Base-by-base conservation (phyloP, 2,329 filamentous ascomycete genomes). In the Colletotrichum tabaci region DNA sequence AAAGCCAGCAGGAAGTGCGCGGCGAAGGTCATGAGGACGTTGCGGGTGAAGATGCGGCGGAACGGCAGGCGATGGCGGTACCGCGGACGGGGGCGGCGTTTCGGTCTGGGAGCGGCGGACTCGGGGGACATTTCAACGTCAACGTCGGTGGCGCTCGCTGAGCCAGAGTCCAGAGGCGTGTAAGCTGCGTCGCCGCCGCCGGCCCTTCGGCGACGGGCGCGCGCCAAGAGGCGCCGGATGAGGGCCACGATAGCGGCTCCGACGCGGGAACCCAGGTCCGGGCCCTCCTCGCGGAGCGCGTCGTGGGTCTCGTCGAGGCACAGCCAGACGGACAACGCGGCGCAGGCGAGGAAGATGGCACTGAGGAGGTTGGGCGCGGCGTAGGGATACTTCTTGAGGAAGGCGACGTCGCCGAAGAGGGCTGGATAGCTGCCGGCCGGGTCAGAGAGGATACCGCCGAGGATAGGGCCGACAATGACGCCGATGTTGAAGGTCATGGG, bases 1-100 rank as follows among this genome's bases (percentile, higher is more conserved):
- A 94, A 89, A 21, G 90, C 89, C 58, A 94, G 87, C 70, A 94
- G 86, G 75, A 92, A 92, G 74, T 93, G 91, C 10, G 88, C 87
- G n/a, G 91, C 74, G 3, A 95, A 78, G 0, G 87, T 89, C 61
- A 87, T 78, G 61, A 78, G 74, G 21, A 90, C 87, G 68, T 90
- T 89, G 57, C 81, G 84, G 4, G 85, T 90, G 76, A 90, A 88
- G 61, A 90, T 87, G 30, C 82, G 84, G 2, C 84, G 80, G 78
- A 91, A 90, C 0, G 87, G 81, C 2, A 90, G 83, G 1, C 81
- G 82, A 13, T 82, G 82, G 0, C 82, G 86, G 69, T 86, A 88
- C 7, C 86, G 80, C 0, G 79, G 78, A 40, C 64, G 47, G 18
- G 58, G 78, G 42, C 63, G 47, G n/a, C 57, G 40, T 42, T 70